Conservation (phyloP, 1,284 basidiomycete genomes). For the Ustilago tritici region DNA sequence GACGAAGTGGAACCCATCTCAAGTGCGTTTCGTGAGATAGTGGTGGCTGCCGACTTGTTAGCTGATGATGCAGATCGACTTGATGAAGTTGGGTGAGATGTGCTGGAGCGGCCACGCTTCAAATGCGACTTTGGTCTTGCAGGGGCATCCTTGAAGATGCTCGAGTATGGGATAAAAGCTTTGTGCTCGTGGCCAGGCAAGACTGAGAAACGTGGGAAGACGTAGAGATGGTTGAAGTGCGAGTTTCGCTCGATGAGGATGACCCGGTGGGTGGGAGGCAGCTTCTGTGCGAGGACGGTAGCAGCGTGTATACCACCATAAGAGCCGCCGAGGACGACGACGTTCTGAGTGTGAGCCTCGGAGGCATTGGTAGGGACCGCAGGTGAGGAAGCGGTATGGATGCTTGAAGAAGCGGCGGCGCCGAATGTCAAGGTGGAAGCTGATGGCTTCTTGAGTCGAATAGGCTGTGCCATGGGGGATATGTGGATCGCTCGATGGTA, state of each 20-base stretch:
- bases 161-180: constrained; percentile 74
- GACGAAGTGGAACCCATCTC: constrained; percentile 51
- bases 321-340: constrained; percentile 69
- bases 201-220: constrained; percentile 77
- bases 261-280: constrained; percentile 71
- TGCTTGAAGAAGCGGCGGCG: constrained; percentile 19
- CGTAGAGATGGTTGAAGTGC: constrained; percentile 73
- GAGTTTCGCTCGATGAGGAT: constrained; percentile 72
- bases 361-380: constrained; percentile 23
- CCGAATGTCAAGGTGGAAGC: not conserved
- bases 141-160: constrained; percentile 79
- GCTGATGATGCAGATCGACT: not conserved
- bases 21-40: constrained; percentile 30
- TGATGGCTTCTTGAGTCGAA: constrained; percentile 25
- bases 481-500: not conserved
- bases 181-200: constrained; percentile 80
- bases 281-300: constrained; percentile 69
- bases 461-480: constrained; percentile 30
- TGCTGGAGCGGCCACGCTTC: constrained; percentile 33
- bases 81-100: constrained; percentile 1
- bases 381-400: constrained; percentile 7
- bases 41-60: constrained; percentile 1
- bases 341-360: constrained; percentile 59
- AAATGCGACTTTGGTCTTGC: constrained; percentile 27
- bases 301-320: constrained; percentile 69